phyloP scores from a whole-genome alignment of 495 filamentous ascomycete species.

The Talaromyces liani region DNA sequence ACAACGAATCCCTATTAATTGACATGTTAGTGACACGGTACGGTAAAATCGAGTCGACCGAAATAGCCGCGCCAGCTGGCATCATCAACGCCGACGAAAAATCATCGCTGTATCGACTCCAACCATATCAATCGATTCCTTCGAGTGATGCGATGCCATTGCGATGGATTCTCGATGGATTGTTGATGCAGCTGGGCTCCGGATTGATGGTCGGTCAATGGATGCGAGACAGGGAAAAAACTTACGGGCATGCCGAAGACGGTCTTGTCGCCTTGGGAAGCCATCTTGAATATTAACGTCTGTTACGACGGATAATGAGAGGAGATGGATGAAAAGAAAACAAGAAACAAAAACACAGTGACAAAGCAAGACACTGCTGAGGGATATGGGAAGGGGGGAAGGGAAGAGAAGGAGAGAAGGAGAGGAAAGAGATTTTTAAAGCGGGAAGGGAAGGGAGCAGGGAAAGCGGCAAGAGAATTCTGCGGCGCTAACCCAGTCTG shows the following conservation, averaged over 20 bases:
- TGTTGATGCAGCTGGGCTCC: slow-evolving; percentile 2
- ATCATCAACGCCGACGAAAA: background rate
- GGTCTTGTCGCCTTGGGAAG: slow-evolving; percentile 58
- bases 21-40: slow-evolving; percentile 10
- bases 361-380: slow-evolving; percentile 28
- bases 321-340: slow-evolving; percentile 21
- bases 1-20: slow-evolving; percentile 58
- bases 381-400: slow-evolving; percentile 26
- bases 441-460: slow-evolving; percentile 31
- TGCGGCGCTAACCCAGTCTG: slow-evolving; percentile 19
- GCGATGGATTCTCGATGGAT: slow-evolving; percentile 3
- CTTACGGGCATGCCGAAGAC: slow-evolving; percentile 80
- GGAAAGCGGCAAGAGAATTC: slow-evolving; percentile 13
- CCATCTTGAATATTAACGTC: slow-evolving; percentile 41
- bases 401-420: slow-evolving; percentile 27
- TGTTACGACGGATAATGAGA: slow-evolving; percentile 13
- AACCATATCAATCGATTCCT: background rate
- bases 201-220: background rate
- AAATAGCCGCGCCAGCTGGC: slow-evolving; percentile 1
- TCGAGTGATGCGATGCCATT: slow-evolving; percentile 1
- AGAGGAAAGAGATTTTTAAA: slow-evolving; percentile 34
- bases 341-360: slow-evolving; percentile 27
- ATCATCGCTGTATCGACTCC: background rate
- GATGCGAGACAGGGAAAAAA: slow-evolving; percentile 10
- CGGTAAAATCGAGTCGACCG: background rate